Percentiles rank a stretch among this genome's conserved stretches.
Conservation (phyloP, 768 basidiomycete genomes). For the Mycena olivaceomarginata region DNA sequence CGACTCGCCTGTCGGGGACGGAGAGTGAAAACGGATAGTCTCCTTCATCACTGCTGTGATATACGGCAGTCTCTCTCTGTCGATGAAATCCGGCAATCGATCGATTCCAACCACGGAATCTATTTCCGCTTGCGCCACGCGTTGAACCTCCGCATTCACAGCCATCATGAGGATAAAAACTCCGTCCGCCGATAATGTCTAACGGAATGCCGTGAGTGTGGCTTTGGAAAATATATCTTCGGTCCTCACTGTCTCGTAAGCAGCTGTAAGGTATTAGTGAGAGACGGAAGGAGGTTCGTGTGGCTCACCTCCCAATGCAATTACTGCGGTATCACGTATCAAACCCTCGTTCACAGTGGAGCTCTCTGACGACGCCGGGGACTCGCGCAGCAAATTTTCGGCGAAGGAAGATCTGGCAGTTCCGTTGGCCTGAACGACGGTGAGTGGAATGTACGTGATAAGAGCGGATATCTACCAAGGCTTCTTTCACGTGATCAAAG, state of each 20-base stretch:
- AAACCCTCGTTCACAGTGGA: neutral
- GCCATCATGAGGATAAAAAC: conserved; percentile 50
- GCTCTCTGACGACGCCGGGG: neutral
- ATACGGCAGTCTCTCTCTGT: conserved; percentile 22
- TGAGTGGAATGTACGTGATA: neutral
- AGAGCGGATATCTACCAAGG: neutral
- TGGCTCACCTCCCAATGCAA: conserved; percentile 19
- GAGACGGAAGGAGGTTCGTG: neutral
- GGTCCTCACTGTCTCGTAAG: conserved; percentile 13
- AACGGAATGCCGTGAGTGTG: no score
- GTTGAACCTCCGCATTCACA: conserved; percentile 42
- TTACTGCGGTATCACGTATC: conserved; percentile 22
- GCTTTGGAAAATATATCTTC: neutral
- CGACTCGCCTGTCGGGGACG: conserved; percentile 10
- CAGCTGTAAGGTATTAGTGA: neutral
- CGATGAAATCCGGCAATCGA: conserved; percentile 44
- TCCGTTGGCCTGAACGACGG: neutral
- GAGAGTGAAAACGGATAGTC: conserved; percentile 5
- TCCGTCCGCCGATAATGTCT: conserved; percentile 40
- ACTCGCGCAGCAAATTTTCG: conserved; percentile 9
- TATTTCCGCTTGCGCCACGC: conserved; percentile 43
- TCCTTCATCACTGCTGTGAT: conserved; percentile 23
- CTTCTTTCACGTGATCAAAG: conserved; percentile 5
- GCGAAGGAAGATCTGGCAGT: conserved; percentile 10
- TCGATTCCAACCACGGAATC: conserved; percentile 45